These are phyloP conservation scores for Parietaria judaica DNA, from an alignment of 306 rosid species.

Conservation along the genomic window DNA sequence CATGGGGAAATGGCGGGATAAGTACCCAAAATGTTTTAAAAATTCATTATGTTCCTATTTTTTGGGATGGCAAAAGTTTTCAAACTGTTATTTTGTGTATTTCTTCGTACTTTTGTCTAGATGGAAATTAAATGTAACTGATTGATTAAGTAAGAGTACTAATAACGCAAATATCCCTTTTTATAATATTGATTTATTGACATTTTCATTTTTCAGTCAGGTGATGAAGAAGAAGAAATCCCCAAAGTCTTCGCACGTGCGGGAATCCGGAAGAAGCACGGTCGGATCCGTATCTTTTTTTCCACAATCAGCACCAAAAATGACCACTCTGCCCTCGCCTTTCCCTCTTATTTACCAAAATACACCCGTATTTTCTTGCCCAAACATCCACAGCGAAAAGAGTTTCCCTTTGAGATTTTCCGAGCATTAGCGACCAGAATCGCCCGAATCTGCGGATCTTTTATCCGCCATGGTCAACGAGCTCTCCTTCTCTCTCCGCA, in stretches of 20 bases:
- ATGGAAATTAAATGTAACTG: no score
- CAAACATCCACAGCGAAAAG: conserved; percentile 9
- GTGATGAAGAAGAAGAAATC: not conserved
- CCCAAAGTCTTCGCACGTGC: conserved; percentile 25
- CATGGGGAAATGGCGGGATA: no score
- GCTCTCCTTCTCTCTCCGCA: conserved; percentile 14
- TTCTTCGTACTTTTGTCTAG: no score
- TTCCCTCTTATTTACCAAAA: conserved; percentile 8
- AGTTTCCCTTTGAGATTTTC: conserved; percentile 11
- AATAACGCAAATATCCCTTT: no score
- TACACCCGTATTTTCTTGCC: conserved; percentile 13
- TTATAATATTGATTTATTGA: no score
- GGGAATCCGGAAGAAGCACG: conserved; percentile 1
- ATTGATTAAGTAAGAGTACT: no score
- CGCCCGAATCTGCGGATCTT: not conserved
- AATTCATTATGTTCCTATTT: no score
- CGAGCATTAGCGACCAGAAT: not conserved
- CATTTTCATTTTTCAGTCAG: not conserved
- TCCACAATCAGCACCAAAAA: not conserved
- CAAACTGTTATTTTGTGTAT: no score
- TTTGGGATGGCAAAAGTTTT: no score
- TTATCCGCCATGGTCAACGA: conserved; percentile 25
- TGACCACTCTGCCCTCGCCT: not conserved
- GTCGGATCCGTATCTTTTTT: conserved; percentile 17
- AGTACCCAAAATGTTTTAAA: no score